Base-by-base conservation (phyloP, 148 eudicot genomes). In the Pharnaceum exiguum region DNA sequence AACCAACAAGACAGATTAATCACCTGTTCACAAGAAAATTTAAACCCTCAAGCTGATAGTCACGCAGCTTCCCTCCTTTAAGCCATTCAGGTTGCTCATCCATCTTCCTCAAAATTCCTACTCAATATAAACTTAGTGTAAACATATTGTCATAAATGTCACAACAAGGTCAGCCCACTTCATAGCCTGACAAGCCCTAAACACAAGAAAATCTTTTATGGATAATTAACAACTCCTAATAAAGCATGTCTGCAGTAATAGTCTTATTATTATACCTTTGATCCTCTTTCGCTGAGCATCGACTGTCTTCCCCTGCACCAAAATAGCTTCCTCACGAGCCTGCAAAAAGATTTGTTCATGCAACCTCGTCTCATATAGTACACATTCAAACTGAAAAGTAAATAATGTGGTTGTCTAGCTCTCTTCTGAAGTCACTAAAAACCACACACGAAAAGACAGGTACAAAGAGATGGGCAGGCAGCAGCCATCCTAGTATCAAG, bases 51-150 rank as follows among this genome's bases (percentile, higher is more conserved):
- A 94, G 99, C 82, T 94, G 99, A 79, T 89, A 89, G 65, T 94
- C 99, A 68, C 99, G 81, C 66, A 94, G 87, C 53, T 83, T 94
- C 22, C 99, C 99, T 18, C 96, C 99, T 71, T 60, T 84, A 65
- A 94, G 69, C 99, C 99, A 94, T 67, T 89, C 95, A 65, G 99
- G 99, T 70, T 89, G 99, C 64, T 81, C 93, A 58, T 94, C 96
- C 77, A 94, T 91, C 83, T 80, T 94, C 78, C 99, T 77, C 66
- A 94, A 71, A 67, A 96, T 94, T 71, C 81, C 99, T 94, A 71
- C 59, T 73, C 36, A 54, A 36, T 49, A 56, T 16, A 26, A 68
- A 59, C 32, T 43, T 59, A 59, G n/a, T 59, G 45, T n/a, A 46
- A 7, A 11, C 10, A 18, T 3, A 4, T 26, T 36, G 16, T 37